Evolutionary conservation across 345 rosid genomes (phyloP).

Genomic region (Eutrema yunnanense): DNA sequence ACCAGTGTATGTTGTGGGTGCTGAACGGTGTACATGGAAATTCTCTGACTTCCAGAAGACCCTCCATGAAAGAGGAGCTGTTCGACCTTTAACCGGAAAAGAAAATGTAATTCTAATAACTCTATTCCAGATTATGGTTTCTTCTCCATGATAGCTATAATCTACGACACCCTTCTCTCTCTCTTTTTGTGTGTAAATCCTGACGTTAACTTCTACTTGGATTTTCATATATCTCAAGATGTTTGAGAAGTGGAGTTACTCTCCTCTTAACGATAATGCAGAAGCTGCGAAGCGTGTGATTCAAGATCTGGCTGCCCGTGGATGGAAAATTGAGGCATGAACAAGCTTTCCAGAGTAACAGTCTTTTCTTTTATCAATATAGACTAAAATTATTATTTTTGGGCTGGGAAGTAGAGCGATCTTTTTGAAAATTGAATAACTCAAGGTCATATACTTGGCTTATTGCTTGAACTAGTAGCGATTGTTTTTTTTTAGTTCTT

Average conservation of each 20-base stretch:
- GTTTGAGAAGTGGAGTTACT: conserved; percentile 76
- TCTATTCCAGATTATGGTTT: neutral
- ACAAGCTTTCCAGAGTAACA: conserved; percentile 11
- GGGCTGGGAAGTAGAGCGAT: neutral
- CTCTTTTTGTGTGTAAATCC: neutral
- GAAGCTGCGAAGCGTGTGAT: conserved; percentile 72
- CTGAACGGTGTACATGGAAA: conserved; percentile 83
- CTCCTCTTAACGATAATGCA: conserved; percentile 64
- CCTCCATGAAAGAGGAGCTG: conserved; percentile 58
- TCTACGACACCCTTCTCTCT: neutral
- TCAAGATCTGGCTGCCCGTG: conserved; percentile 58
- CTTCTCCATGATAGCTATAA: neutral
- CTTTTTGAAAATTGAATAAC: neutral
- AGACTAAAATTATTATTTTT: neutral
- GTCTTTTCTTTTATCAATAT: neutral
- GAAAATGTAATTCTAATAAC: conserved; percentile 61
- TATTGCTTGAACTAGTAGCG: neutral
- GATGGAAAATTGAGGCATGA: conserved; percentile 46
- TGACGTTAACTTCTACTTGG: conserved; percentile 6
- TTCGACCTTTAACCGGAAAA: conserved; percentile 66
- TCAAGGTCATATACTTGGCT: neutral
- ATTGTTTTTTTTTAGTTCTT: conserved; percentile 4
- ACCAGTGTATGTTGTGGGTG: conserved; percentile 80
- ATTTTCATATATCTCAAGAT: conserved; percentile 40
- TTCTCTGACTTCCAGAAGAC: conserved; percentile 73